These are phyloP conservation scores for Malassezia furfur DNA, from an alignment of 1,284 basidiomycete genomes.

Conservation along the genomic window DNA sequence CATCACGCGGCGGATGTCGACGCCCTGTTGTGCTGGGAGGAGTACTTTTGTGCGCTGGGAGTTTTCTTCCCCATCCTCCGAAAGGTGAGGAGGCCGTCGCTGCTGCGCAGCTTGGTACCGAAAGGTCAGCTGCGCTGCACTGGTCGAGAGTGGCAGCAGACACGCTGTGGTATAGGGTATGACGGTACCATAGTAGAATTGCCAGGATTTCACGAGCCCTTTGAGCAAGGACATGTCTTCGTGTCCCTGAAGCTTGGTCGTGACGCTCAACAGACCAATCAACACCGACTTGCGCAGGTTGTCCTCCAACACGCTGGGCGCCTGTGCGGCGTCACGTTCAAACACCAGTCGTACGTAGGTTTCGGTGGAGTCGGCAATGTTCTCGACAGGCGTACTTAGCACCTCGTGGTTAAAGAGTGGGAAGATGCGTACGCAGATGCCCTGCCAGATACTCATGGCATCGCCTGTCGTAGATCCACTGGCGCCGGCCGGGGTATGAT, in stretches of 20 bases:
- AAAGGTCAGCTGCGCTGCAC: slow-evolving; percentile 17
- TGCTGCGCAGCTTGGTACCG: not conserved
- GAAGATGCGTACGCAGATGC: slow-evolving; percentile 72
- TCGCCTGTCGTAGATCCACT: not conserved
- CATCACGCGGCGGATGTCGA: slow-evolving; percentile 67
- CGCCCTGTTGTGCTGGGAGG: not conserved
- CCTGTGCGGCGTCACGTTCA: slow-evolving; percentile 48
- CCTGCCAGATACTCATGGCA: slow-evolving; percentile 55
- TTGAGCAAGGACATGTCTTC: slow-evolving; percentile 59
- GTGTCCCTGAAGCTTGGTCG: slow-evolving; percentile 64
- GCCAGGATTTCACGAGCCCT: slow-evolving; percentile 77
- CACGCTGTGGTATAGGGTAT: slow-evolving; percentile 71
- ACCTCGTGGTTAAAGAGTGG: slow-evolving; percentile 86
- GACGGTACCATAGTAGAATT: slow-evolving; percentile 86
- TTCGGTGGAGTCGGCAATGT: slow-evolving; percentile 64
- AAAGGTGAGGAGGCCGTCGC: too few relatives aligned
- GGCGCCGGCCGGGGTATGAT: not conserved
- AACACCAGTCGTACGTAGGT: slow-evolving; percentile 60
- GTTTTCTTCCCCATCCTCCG: too few relatives aligned
- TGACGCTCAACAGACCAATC: slow-evolving; percentile 81
- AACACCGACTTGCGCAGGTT: slow-evolving; percentile 74
- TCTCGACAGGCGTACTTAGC: slow-evolving; percentile 78
- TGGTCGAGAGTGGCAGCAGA: slow-evolving; percentile 51
- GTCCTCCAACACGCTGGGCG: slow-evolving; percentile 57
- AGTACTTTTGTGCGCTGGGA: too few relatives aligned